phyloP scores from a whole-genome alignment of 2,329 filamentous ascomycete species.

The Aureobasidium sp. region DNA sequence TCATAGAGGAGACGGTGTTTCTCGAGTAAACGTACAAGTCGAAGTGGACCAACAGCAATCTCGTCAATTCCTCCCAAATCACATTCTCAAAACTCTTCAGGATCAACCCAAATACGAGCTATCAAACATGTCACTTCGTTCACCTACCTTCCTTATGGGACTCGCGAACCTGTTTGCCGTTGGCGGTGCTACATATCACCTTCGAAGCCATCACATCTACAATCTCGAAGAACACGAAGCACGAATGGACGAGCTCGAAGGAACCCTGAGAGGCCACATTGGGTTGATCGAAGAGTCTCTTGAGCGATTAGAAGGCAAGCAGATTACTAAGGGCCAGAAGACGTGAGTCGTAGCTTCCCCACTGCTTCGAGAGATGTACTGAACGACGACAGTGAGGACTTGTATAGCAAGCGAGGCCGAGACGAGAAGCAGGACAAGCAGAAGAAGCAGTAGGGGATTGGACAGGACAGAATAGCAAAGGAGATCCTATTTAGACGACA shows the following conservation, averaged over 20 bases:
- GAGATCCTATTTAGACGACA: neutral
- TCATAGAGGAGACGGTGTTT: conserved; percentile 1
- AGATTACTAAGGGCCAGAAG: conserved; percentile 31
- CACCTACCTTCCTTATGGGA: conserved; percentile 18
- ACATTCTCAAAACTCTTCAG: neutral
- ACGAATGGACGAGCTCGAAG: conserved; percentile 42
- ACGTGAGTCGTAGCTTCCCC: conserved; percentile 24
- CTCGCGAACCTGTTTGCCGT: conserved; percentile 19
- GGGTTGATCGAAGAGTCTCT: conserved; percentile 42
- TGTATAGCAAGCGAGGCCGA: conserved; percentile 25
- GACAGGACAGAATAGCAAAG: too few species aligned
- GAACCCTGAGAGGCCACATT: conserved; percentile 42
- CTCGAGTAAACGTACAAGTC: neutral
- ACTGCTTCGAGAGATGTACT: neutral
- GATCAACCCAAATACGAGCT: too few species aligned
- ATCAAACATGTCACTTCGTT: conserved; percentile 11
- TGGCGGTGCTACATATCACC: conserved; percentile 18
- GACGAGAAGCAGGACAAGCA: conserved; percentile 21
- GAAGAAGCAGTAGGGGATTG: conserved; percentile 3
- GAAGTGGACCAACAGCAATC: neutral
- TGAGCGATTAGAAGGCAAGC: conserved; percentile 38
- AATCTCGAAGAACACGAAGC: conserved; percentile 44
- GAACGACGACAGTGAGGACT: conserved; percentile 20
- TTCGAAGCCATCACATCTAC: conserved; percentile 31
- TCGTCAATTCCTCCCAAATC: neutral